Conservation (phyloP, 352 stramenopile species). For the Globisporangium nodosum region DNA sequence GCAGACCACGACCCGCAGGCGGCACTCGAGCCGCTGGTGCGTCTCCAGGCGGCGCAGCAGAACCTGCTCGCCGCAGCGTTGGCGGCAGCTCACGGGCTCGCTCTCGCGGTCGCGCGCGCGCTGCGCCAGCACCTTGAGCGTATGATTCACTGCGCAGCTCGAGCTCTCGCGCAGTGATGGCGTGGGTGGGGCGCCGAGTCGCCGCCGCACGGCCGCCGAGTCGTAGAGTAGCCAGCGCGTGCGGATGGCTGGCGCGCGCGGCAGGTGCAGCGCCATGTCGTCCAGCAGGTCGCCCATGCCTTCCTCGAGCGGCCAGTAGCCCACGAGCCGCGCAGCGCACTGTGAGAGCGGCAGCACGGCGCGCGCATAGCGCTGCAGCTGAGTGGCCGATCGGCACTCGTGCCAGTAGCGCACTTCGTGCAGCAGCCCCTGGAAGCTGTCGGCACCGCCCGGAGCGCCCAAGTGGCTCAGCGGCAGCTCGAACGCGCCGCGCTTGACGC, state of each 20-base stretch:
- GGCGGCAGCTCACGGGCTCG: conserved; percentile 32
- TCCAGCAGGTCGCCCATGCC: conserved; percentile 62
- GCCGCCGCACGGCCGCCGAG: conserved; percentile 30
- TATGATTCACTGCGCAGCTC: conserved; percentile 62
- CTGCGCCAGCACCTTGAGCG: conserved; percentile 56
- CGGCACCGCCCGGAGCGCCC: conserved; percentile 24
- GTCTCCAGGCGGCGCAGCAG: conserved; percentile 33
- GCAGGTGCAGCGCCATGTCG: conserved; percentile 52
- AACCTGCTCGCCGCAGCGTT: conserved; percentile 35
- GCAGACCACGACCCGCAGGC: conserved; percentile 51
- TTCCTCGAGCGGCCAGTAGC: conserved; percentile 80
- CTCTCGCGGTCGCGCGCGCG: conserved; percentile 39
- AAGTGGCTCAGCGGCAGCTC: conserved; percentile 47
- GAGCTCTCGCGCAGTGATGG: conserved; percentile 60
- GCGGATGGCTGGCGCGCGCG: conserved; percentile 39
- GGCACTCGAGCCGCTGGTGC: conserved; percentile 45
- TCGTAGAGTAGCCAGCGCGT: conserved; percentile 50
- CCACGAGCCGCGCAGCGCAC: conserved; percentile 26
- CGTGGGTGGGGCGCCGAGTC: conserved; percentile 49
- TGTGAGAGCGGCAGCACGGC: conserved; percentile 38
- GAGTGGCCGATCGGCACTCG: conserved; percentile 26
- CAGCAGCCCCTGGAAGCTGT: conserved; percentile 57
- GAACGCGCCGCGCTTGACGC: conserved; percentile 41
- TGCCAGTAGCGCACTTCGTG: conserved; percentile 72
- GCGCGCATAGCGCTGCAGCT: conserved; percentile 26